These are phyloP conservation scores for Zasmidium citrigriseum DNA, from an alignment of 2,329 filamentous ascomycete species.

Conservation along the genomic window DNA sequence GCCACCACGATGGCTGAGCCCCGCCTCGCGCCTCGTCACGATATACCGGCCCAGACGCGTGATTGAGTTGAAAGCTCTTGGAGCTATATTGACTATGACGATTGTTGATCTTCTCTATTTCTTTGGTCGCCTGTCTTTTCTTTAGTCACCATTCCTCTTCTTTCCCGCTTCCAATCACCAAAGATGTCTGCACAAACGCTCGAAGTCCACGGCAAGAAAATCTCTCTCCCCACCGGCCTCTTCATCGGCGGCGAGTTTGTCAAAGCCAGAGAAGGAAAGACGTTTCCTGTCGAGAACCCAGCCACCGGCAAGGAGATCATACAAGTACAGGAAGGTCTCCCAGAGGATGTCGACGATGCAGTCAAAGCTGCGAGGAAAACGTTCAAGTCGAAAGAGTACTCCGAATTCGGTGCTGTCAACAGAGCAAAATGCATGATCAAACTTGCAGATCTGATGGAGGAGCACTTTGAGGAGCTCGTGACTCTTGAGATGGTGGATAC, in stretches of 20 bases:
- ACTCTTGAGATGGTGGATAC: slow-evolving; percentile 61
- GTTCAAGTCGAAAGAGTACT: slow-evolving; percentile 29
- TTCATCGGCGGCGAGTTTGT: slow-evolving; percentile 81
- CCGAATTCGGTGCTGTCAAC: slow-evolving; percentile 49
- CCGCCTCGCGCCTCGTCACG: neutral
- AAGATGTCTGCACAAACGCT: slow-evolving; percentile 9
- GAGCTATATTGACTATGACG: neutral
- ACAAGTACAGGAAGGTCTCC: slow-evolving; percentile 34
- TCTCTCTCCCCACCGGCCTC: slow-evolving; percentile 68
- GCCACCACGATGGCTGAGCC: neutral
- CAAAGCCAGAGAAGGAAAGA: slow-evolving; percentile 62
- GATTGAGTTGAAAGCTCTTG: neutral
- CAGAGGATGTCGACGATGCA: slow-evolving; percentile 40
- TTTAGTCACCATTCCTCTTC: no score
- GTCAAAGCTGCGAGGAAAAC: slow-evolving; percentile 35
- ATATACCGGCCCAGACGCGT: neutral
- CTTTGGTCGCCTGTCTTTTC: neutral
- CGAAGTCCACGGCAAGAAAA: slow-evolving; percentile 62
- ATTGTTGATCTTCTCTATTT: neutral
- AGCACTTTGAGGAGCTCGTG: slow-evolving; percentile 55
- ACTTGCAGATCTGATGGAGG: slow-evolving; percentile 50
- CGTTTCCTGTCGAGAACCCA: slow-evolving; percentile 63
- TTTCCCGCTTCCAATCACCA: neutral
- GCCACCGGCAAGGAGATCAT: slow-evolving; percentile 5
- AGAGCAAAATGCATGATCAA: slow-evolving; percentile 70